Base-by-base conservation (phyloP, 2,329 filamentous ascomycete genomes). In the Neonectria hederae region DNA sequence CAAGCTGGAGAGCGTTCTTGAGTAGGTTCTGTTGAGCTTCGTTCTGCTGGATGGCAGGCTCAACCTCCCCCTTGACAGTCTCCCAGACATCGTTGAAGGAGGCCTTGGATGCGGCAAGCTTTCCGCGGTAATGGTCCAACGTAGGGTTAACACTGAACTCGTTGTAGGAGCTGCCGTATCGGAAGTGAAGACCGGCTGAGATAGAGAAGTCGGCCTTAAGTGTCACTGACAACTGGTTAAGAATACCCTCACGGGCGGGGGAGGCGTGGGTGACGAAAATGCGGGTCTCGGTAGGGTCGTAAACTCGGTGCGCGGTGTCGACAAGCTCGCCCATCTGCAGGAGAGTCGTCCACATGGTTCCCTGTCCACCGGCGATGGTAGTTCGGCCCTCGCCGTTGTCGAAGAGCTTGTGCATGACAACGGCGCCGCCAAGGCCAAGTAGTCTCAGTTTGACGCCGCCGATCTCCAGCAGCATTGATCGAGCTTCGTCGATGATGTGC, bases 71-170 rank as follows among this genome's bases (percentile, higher is more conserved):
- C 82, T 97, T 97, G 74, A 99, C 96, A 1, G 96, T 99, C 80
- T 99, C 96, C 96, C 96, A 99, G 8, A 99, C 96, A 79, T 99
- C 96, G 77, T 97, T 97, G 84, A 99, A 99, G 0, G 96, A 98
- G 1, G 96, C 95, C 82, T 97, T 98, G 54, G 95, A 98, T 13
- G 96, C 96, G 55, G 96, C 95, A 59, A 99, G 89, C 86, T 99
- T 99, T 77, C 96, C 97, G 64, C 97, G 93, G 81, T 99, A 99
- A 81, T 99, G 96, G 75, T 99, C 96, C 59, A 99, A 85, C 0
- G 95, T 97, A 3, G 96, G 97, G 79, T 99, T 99, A 76, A 99
- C 96, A 69, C 94, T 97, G 82, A 99, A 99, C 79, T 99, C 97
- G 81, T 99, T 99, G 86, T 99, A 99, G 1, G 97, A 99, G 80